Evolutionary conservation across 1,139 yeast species (phyloP).

Genomic region (Debaryomyces nepalensis): DNA sequence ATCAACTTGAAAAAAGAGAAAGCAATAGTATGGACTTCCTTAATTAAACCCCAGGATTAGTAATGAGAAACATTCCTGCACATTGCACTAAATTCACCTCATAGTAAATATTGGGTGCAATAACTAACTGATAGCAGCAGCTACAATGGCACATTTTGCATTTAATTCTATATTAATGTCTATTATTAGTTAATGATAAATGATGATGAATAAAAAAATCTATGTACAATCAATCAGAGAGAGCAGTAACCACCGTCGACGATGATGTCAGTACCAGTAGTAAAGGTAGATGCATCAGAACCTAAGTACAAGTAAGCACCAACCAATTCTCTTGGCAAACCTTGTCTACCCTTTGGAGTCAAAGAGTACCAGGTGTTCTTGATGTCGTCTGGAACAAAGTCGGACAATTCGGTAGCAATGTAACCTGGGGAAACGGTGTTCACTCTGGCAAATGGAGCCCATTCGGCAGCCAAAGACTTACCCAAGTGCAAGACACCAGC

Average conservation of each 20-base stretch:
- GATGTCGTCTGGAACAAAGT: conserved; percentile 34
- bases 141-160: neutral
- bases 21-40: neutral
- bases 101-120: no score
- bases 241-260: conserved; percentile 54
- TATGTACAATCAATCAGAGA: conserved; percentile 23
- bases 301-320: conserved; percentile 51
- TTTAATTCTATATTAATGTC: neutral
- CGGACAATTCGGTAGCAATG: conserved; percentile 50
- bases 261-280: conserved; percentile 51
- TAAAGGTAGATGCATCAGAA: conserved; percentile 45
- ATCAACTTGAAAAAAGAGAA: neutral
- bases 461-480: conserved; percentile 36
- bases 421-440: conserved; percentile 40
- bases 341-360: conserved; percentile 48
- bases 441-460: conserved; percentile 39
- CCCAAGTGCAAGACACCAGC: conserved; percentile 38
- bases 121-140: no score
- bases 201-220: conserved; percentile 5
- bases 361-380: conserved; percentile 32
- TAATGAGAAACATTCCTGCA: conserved; percentile 9
- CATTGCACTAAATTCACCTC: neutral
- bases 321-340: conserved; percentile 43
- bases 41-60: conserved; percentile 7
- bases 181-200: conserved; percentile 1